Base-by-base conservation (phyloP, 305 asterid species). In the Plantago coronopus region DNA sequence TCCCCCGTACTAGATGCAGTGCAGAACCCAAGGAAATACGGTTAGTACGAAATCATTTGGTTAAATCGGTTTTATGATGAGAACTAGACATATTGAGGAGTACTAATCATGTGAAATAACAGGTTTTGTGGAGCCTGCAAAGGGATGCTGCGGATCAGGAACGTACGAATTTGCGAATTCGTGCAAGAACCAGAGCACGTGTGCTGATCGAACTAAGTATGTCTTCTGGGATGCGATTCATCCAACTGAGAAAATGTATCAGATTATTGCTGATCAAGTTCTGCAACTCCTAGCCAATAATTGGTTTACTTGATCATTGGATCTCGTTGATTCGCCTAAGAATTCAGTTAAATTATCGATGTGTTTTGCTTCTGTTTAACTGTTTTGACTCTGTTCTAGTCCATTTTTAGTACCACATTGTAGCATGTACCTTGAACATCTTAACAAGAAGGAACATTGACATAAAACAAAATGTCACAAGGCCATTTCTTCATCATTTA, bases 171-270 rank as follows among this genome's bases (percentile, higher is more conserved):
- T 64, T 5, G 83, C 74, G 12, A 57, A 3, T 19, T 78, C 79
- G 17, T 81, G 88, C 67, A 74, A 72, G 56, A 76, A 71, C 9
- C 13, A 59, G 78, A 56, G 40, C 2, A 72, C 79, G 1, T 81
- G 87, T 31, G 16, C 56, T 4, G 84, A 78, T 67, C 69, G 82
- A 47, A 67, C 77, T 15, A 78, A 74, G 46, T 81, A 71, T 61
- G 69, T 76, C 9, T 78, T 69, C 62, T 81, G 84, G 84, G 87
- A 81, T 46, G 84, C 84, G 18, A 72, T 78, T 72, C 87, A 81
- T 64, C 69, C 64, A 37, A 76, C 84, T 2, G 79, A 81, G 63
- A 74, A 48, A 31, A 63, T 76, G 74, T 75, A 78, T 54, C 54
- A 67, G 57, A 67, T 81, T 17, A 12, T 81, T 45, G 87, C 83